Evolutionary conservation across 2,329 filamentous ascomycete species (phyloP).

Genomic region (Ophiosphaerella herpotricha): DNA sequence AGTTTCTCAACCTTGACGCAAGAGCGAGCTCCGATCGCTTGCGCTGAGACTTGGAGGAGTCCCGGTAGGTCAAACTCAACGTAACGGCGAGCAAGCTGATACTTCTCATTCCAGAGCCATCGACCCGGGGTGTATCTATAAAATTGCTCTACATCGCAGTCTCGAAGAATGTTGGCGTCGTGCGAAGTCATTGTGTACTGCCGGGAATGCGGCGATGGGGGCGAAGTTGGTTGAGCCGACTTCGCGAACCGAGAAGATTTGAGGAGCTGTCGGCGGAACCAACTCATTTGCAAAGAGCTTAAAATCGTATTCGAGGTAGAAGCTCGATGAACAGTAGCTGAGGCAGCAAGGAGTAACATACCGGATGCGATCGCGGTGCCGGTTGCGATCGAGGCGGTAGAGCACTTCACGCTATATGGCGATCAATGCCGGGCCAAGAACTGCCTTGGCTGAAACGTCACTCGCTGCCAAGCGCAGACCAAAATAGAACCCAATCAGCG

Average conservation of each 20-base stretch:
- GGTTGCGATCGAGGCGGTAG: too few species aligned
- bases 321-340: slow-evolving; percentile 7
- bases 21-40: slow-evolving; percentile 17
- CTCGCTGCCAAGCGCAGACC: too few species aligned
- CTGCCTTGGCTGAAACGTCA: too few species aligned
- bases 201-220: slow-evolving; percentile 10
- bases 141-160: slow-evolving; percentile 55
- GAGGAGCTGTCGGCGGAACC: slow-evolving; percentile 14
- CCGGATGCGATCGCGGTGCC: too few species aligned
- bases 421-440: too few species aligned
- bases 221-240: slow-evolving; percentile 10
- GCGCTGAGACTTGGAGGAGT: slow-evolving; percentile 17
- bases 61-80: slow-evolving; percentile 17
- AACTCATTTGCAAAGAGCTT: slow-evolving; percentile 10
- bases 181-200: slow-evolving; percentile 15
- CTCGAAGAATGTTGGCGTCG: slow-evolving; percentile 9
- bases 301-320: slow-evolving; percentile 3
- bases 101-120: slow-evolving; percentile 23
- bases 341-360: slow-evolving; percentile 6
- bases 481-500: too few species aligned
- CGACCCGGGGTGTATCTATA: slow-evolving; percentile 22
- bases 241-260: slow-evolving; percentile 12
- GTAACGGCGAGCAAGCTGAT: slow-evolving; percentile 21
- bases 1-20: slow-evolving; percentile 35
- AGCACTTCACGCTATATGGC: too few species aligned